Evolutionary conservation across 1,139 yeast genomes (phyloP).

Genomic region (Candida tropicalis): DNA sequence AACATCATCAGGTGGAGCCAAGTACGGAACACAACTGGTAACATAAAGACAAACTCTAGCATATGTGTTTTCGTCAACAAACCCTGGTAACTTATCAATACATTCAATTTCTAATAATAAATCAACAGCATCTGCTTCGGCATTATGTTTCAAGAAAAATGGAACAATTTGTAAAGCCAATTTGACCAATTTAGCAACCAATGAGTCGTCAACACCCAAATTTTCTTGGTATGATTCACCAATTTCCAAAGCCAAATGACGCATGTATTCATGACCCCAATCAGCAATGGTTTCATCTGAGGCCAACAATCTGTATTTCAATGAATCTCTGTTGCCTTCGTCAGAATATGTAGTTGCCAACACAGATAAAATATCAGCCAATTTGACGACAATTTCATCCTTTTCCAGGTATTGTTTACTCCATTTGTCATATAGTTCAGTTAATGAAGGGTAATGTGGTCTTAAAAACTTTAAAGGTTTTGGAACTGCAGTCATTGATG

Average conservation of each 20-base stretch:
- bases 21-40: constrained; percentile 92
- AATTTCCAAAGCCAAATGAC: constrained; percentile 92
- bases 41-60: constrained; percentile 91
- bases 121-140: constrained; percentile 98
- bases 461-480: constrained; percentile 94
- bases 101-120: constrained; percentile 85
- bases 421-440: constrained; percentile 72
- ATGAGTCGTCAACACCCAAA: constrained; percentile 56
- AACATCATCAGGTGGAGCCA: constrained; percentile 93
- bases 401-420: constrained; percentile 54
- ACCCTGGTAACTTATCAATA: constrained; percentile 78
- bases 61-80: constrained; percentile 82
- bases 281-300: constrained; percentile 61
- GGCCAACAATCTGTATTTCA: constrained; percentile 78
- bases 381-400: constrained; percentile 26
- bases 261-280: constrained; percentile 98
- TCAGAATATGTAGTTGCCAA: constrained; percentile 95
- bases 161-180: constrained; percentile 84
- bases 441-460: constrained; percentile 76
- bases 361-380: constrained; percentile 88
- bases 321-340: constrained; percentile 77
- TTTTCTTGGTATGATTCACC: constrained; percentile 81
- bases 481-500: constrained; percentile 99
- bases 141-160: constrained; percentile 89
- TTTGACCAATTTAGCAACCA: constrained; percentile 52